These are phyloP conservation scores for Serendipita sp. DNA, from an alignment of 768 basidiomycete species.

Conservation along the genomic window DNA sequence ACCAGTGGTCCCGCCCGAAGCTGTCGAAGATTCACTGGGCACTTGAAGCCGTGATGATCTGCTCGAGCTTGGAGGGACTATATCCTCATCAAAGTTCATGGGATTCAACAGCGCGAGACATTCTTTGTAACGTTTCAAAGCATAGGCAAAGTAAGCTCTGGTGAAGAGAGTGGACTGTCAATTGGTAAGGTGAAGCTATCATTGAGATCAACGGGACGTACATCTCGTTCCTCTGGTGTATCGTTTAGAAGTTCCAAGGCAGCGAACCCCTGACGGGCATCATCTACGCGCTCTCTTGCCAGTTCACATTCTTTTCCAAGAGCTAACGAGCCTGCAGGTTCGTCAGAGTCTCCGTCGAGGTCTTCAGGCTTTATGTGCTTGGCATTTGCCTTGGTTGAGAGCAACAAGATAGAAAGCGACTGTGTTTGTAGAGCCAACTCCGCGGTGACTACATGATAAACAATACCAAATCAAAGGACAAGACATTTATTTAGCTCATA, in stretches of 20 bases:
- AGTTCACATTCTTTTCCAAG: conserved; percentile 45
- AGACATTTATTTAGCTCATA: neutral
- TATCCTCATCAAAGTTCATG: conserved; percentile 42
- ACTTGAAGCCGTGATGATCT: conserved; percentile 24
- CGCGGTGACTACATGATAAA: conserved; percentile 13
- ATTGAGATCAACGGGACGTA: neutral
- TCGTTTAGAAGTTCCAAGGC: conserved; percentile 32
- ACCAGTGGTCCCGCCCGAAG: neutral
- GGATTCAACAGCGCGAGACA: conserved; percentile 40
- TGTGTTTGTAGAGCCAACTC: conserved; percentile 56
- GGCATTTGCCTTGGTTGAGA: conserved; percentile 18
- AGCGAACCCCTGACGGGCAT: conserved; percentile 39
- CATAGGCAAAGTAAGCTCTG: conserved; percentile 68
- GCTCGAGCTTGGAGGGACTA: conserved; percentile 32
- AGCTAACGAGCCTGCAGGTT: conserved; percentile 24
- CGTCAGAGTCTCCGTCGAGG: conserved; percentile 35
- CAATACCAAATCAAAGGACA: too few species aligned
- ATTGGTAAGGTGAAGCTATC: conserved; percentile 9
- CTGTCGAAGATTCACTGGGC: conserved; percentile 17
- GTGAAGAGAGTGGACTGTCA: conserved; percentile 47
- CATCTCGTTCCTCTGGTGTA: conserved; percentile 5
- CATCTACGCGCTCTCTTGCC: conserved; percentile 37
- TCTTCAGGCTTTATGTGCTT: conserved; percentile 33
- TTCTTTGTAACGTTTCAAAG: conserved; percentile 44
- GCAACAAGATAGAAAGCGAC: conserved; percentile 36